Conservation (phyloP, 2,329 filamentous ascomycete species). For the Thielaviopsis ethacetica region DNA sequence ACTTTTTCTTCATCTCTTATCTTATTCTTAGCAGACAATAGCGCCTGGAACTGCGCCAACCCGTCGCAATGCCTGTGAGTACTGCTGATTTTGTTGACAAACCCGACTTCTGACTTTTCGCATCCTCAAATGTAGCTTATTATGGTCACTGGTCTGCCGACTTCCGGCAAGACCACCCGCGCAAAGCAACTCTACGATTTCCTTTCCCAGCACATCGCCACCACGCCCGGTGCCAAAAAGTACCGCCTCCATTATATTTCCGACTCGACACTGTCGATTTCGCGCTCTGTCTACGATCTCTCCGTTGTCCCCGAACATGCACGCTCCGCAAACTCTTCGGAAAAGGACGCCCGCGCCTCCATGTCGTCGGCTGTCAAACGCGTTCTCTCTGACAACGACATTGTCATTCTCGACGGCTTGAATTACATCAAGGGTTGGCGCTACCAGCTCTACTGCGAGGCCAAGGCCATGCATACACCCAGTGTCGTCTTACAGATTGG, state of each 20-base stretch:
- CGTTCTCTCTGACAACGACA: slow-evolving; percentile 51
- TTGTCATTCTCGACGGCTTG: slow-evolving; percentile 63
- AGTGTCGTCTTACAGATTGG: slow-evolving; percentile 58
- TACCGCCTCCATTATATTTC: slow-evolving; percentile 60
- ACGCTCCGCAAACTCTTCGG: slow-evolving; percentile 54
- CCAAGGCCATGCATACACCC: slow-evolving; percentile 61
- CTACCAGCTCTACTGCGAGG: slow-evolving; percentile 73
- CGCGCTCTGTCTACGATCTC: slow-evolving; percentile 55
- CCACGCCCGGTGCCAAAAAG: slow-evolving; percentile 20
- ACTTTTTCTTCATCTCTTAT: neutral
- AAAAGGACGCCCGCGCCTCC: slow-evolving; percentile 67
- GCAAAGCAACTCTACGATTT: slow-evolving; percentile 49
- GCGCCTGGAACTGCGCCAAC: neutral
- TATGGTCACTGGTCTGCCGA: slow-evolving; percentile 49
- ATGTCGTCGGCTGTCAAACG: slow-evolving; percentile 67
- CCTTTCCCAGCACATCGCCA: slow-evolving; percentile 40
- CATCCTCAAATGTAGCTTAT: slow-evolving; percentile 35
- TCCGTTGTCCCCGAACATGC: slow-evolving; percentile 36
- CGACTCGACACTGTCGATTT: slow-evolving; percentile 53
- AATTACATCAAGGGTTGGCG: slow-evolving; percentile 88
- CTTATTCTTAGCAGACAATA: neutral
- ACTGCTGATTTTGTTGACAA: neutral
- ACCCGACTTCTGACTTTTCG: neutral
- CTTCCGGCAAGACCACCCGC: slow-evolving; percentile 52
- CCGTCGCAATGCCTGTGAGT: slow-evolving; percentile 5